Conservation (phyloP, 495 filamentous ascomycete genomes). For the Parmelia sp. region DNA sequence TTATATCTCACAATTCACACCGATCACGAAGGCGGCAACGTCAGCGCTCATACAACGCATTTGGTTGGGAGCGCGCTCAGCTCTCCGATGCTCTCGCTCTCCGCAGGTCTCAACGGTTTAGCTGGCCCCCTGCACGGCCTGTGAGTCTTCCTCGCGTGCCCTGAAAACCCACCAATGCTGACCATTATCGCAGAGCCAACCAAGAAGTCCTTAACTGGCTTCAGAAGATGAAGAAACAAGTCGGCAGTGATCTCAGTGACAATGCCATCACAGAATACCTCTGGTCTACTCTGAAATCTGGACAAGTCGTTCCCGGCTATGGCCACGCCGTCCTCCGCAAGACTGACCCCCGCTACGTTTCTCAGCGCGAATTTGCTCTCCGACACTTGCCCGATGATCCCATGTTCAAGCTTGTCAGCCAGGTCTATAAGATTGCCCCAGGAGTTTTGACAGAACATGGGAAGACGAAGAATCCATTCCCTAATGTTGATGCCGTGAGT, state of each 20-base stretch:
- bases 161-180: slow-evolving; percentile 6
- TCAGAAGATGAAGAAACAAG: slow-evolving; percentile 92
- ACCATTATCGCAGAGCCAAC: slow-evolving; percentile 58
- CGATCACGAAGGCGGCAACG: slow-evolving; percentile 98
- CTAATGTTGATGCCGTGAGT: slow-evolving; percentile 55
- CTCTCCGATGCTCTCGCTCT: slow-evolving; percentile 92
- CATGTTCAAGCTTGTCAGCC: slow-evolving; percentile 99
- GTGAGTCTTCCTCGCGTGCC: slow-evolving; percentile 29
- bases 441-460: slow-evolving; percentile 97
- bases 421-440: slow-evolving; percentile 99
- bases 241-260: slow-evolving; percentile 93
- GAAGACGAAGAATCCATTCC: slow-evolving; percentile 94
- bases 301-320: slow-evolving; percentile 95
- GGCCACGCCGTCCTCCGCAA: slow-evolving; percentile 98
- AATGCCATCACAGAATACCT: slow-evolving; percentile 95
- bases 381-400: slow-evolving; percentile 88
- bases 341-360: slow-evolving; percentile 97
- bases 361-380: slow-evolving; percentile 92
- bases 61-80: slow-evolving; percentile 93
- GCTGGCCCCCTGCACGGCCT: slow-evolving; percentile 97
- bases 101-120: slow-evolving; percentile 94
- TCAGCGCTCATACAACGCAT: slow-evolving; percentile 96
- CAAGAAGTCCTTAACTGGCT: slow-evolving; percentile 99
- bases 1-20: slow-evolving; percentile 99
- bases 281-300: slow-evolving; percentile 91